These are phyloP conservation scores for Ceratobasidium sp. DNA, from an alignment of 1,284 basidiomycete genomes.

Conservation along the genomic window DNA sequence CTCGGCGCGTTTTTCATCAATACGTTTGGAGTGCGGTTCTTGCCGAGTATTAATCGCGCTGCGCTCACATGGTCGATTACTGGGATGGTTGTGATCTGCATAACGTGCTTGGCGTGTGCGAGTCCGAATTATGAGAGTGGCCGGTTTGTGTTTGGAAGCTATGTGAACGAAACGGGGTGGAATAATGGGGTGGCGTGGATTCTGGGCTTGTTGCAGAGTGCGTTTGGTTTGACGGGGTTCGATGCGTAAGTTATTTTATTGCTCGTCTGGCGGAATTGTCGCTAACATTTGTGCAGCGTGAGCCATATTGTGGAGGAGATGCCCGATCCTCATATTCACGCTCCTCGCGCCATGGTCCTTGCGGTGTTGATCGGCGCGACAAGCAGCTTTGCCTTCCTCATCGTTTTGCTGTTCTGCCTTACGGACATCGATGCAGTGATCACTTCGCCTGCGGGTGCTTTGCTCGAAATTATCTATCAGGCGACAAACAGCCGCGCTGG, in stretches of 20 bases:
- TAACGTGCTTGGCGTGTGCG: constrained; percentile 42
- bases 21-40: constrained; percentile 40
- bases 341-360: constrained; percentile 70
- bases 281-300: constrained; percentile 6
- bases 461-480: constrained; percentile 75
- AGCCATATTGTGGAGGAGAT: constrained; percentile 72
- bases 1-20: constrained; percentile 43
- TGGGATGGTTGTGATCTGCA: constrained; percentile 38
- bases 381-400: constrained; percentile 70
- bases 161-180: constrained; percentile 41
- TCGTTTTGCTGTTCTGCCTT: constrained; percentile 77
- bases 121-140: constrained; percentile 32
- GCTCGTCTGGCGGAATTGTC: background rate
- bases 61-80: constrained; percentile 41
- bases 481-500: constrained; percentile 70
- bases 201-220: constrained; percentile 39
- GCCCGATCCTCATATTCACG: constrained; percentile 66
- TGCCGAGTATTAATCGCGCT: constrained; percentile 43
- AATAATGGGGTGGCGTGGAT: constrained; percentile 42
- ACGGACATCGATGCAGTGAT: constrained; percentile 69
- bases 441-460: constrained; percentile 69
- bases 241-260: constrained; percentile 32
- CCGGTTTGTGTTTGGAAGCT: constrained; percentile 44
- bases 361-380: constrained; percentile 73
- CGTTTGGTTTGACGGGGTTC: constrained; percentile 44